phyloP scores from a whole-genome alignment of 257 asterid genomes.

The Thymus quinquecostatus region DNA sequence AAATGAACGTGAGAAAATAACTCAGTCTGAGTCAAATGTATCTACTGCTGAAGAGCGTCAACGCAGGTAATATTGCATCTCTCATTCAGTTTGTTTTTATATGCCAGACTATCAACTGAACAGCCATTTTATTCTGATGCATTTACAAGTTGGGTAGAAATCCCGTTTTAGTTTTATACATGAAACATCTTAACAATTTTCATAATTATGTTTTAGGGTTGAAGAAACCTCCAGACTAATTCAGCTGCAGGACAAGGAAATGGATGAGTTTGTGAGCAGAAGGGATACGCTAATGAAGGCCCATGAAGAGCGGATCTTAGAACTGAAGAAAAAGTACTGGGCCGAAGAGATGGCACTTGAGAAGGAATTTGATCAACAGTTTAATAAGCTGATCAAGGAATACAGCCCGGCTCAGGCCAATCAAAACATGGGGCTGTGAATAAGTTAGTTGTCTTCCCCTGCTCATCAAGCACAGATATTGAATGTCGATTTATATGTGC shows the following conservation, averaged over 20 bases:
- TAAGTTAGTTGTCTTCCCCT: background rate
- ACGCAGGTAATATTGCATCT: constrained; percentile 49
- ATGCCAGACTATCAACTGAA: background rate
- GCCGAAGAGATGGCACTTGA: constrained; percentile 53
- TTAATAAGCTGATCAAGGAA: constrained; percentile 40
- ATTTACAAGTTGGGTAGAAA: background rate
- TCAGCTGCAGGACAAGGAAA: constrained; percentile 46
- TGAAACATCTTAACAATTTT: background rate
- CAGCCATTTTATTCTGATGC: background rate
- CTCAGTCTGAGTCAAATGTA: constrained; percentile 33
- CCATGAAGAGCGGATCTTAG: constrained; percentile 42
- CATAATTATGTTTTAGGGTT: constrained; percentile 38
- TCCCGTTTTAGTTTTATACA: background rate
- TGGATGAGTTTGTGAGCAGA: constrained; percentile 41
- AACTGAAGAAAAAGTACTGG: constrained; percentile 42
- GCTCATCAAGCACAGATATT: constrained; percentile 7
- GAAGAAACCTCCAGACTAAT: constrained; percentile 46
- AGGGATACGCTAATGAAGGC: constrained; percentile 42
- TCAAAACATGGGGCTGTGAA: background rate
- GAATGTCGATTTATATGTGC: background rate
- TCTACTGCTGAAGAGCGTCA: constrained; percentile 47
- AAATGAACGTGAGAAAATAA: constrained; percentile 45
- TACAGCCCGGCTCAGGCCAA: constrained; percentile 33
- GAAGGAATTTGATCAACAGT: constrained; percentile 42
- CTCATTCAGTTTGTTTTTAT: background rate